A percentile compares a stretch with the other conserved stretches of the same genome.
Evolutionary conservation across 2,329 filamentous ascomycete species (phyloP).

Genomic region (Biscogniauxia mediterranea): DNA sequence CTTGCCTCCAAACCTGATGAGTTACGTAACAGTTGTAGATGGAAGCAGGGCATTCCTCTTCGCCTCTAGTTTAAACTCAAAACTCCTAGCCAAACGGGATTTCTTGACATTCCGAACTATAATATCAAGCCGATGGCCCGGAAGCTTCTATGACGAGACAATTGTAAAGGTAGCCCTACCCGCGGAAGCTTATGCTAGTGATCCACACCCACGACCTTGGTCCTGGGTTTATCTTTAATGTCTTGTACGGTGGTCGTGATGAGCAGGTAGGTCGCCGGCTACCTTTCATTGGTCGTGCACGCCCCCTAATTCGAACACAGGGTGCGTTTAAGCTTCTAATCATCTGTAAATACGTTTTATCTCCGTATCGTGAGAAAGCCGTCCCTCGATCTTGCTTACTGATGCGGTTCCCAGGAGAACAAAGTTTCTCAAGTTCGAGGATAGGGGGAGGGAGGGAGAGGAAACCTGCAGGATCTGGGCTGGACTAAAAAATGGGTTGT

Average conservation of each 20-base stretch:
- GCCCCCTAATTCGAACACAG: too few relatives aligned
- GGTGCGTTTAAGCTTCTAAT: too few relatives aligned
- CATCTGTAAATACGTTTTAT: too few relatives aligned
- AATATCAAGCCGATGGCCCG: constrained; percentile 10
- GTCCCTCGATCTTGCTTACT: too few relatives aligned
- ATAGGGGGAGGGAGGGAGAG: too few relatives aligned
- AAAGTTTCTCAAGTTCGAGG: too few relatives aligned
- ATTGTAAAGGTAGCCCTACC: constrained; percentile 8
- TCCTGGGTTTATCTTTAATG: constrained; percentile 4
- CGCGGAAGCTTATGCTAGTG: constrained; percentile 1
- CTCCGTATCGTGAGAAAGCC: too few relatives aligned
- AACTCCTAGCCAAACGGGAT: constrained; percentile 3
- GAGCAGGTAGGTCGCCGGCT: constrained; percentile 3
- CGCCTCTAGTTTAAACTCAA: background rate
- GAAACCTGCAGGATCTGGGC: too few relatives aligned
- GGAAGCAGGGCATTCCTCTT: background rate
- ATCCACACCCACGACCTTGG: constrained; percentile 10
- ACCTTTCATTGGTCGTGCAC: background rate
- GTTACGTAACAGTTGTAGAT: too few relatives aligned
- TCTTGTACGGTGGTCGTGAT: constrained; percentile 7
- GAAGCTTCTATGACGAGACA: constrained; percentile 3
- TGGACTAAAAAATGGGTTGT: too few relatives aligned
- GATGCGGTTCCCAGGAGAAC: too few relatives aligned
- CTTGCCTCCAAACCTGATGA: too few relatives aligned
- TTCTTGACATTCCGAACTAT: constrained; percentile 7